Conservation (phyloP, 805 yeast species). For the Candida yuanshanica region DNA sequence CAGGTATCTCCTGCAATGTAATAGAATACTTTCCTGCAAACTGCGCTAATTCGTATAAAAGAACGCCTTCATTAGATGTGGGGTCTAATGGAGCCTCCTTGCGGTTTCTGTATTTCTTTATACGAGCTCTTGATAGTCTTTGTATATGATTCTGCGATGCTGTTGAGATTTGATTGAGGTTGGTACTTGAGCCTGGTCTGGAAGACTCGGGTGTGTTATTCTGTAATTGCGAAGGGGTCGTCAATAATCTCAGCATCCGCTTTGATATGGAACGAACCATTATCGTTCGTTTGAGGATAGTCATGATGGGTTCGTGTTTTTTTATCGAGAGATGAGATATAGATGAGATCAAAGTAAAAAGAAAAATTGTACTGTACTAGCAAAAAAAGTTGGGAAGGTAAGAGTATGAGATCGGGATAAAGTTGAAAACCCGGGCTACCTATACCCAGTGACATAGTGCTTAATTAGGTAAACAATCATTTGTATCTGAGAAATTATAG, state of each 20-base stretch:
- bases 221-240: not conserved
- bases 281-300: too few relatives aligned
- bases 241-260: not conserved
- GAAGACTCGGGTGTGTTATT: not conserved
- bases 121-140: not conserved
- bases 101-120: not conserved
- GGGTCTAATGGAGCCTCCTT: conserved; percentile 4
- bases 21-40: not conserved
- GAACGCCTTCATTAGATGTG: conserved; percentile 7
- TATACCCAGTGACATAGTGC: too few relatives aligned
- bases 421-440: too few relatives aligned
- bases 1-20: conserved; percentile 2
- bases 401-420: too few relatives aligned
- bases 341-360: too few relatives aligned
- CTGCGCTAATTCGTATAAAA: conserved; percentile 3
- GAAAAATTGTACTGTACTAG: too few relatives aligned
- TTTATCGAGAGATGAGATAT: too few relatives aligned
- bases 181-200: not conserved
- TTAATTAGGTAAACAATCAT: too few relatives aligned
- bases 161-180: not conserved
- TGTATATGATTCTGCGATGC: not conserved
- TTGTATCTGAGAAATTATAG: too few relatives aligned
- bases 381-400: too few relatives aligned
- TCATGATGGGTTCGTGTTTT: too few relatives aligned
- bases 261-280: too few relatives aligned